Percentiles rank a stretch among this genome's conserved stretches.
These are phyloP conservation scores for Aureobasidium zeae DNA, from an alignment of 2,329 filamentous ascomycete species.

Conservation along the genomic window DNA sequence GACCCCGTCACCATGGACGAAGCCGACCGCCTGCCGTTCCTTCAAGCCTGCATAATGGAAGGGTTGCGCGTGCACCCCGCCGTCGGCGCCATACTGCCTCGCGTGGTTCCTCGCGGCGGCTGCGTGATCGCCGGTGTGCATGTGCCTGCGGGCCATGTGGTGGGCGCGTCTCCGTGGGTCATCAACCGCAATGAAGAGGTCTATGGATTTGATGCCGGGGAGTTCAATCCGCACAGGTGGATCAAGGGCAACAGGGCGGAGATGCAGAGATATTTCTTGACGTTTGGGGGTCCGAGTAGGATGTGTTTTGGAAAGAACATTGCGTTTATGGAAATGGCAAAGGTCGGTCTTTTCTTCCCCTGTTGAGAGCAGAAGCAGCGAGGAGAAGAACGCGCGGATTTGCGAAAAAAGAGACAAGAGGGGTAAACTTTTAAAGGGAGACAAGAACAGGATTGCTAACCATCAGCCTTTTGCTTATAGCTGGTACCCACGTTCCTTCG, in stretches of 20 bases:
- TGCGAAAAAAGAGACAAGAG: no score
- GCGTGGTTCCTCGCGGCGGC: slow-evolving; percentile 11
- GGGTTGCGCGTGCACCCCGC: slow-evolving; percentile 25
- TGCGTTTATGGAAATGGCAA: slow-evolving; percentile 42
- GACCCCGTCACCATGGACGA: slow-evolving; percentile 21
- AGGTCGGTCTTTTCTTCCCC: slow-evolving; percentile 27
- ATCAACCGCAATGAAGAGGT: slow-evolving; percentile 32
- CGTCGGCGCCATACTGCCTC: slow-evolving; percentile 19
- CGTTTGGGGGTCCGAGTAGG: slow-evolving; percentile 39
- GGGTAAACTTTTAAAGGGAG: no score
- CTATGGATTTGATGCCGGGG: slow-evolving; percentile 34
- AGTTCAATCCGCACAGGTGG: slow-evolving; percentile 45
- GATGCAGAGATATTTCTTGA: slow-evolving; percentile 34
- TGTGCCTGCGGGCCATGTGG: slow-evolving; percentile 39
- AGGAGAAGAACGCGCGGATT: no score
- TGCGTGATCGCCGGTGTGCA: slow-evolving; percentile 27
- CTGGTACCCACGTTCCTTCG: slow-evolving; percentile 8
- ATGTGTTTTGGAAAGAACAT: slow-evolving; percentile 41
- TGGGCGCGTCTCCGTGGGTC: slow-evolving; percentile 37
- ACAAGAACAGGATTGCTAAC: no score
- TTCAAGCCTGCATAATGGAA: slow-evolving; percentile 27
- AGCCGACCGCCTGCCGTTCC: slow-evolving; percentile 24
- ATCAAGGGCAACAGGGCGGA: slow-evolving; percentile 31
- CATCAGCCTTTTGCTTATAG: no score
- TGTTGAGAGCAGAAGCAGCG: no score